These are phyloP conservation scores for Groenewaldozyma salmanticensis DNA, from an alignment of 805 yeast genomes.

Conservation along the genomic window DNA sequence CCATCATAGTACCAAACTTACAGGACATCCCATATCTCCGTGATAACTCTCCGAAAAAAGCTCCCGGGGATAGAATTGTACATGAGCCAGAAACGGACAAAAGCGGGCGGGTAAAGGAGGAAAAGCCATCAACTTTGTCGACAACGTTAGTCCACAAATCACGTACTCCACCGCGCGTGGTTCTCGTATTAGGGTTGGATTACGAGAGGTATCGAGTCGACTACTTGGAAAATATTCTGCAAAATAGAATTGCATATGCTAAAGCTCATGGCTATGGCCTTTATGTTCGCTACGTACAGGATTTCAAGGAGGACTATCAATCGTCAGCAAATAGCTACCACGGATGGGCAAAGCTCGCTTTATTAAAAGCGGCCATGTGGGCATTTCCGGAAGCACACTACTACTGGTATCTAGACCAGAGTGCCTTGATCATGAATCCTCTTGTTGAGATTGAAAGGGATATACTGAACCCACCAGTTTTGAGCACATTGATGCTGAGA, in stretches of 20 bases:
- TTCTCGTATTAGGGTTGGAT: constrained; percentile 77
- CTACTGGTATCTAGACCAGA: constrained; percentile 75
- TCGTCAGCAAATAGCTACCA: constrained; percentile 13
- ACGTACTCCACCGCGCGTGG: constrained; percentile 28
- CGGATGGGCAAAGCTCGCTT: constrained; percentile 54
- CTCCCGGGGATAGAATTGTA: constrained; percentile 22
- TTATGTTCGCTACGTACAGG: constrained; percentile 78
- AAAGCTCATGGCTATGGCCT: constrained; percentile 71
- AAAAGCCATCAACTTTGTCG: background rate
- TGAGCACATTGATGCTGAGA: constrained; percentile 54
- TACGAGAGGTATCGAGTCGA: constrained; percentile 57
- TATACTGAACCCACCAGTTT: constrained; percentile 47
- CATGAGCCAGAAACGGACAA: background rate
- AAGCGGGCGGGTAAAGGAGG: background rate
- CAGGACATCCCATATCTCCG: constrained; percentile 12
- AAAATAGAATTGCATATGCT: constrained; percentile 85
- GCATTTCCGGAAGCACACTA: constrained; percentile 88
- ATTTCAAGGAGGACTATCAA: constrained; percentile 36
- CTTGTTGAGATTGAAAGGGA: constrained; percentile 50
- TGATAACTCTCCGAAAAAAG: constrained; percentile 20
- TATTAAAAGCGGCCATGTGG: constrained; percentile 80
- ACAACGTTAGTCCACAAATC: constrained; percentile 1
- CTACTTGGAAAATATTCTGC: constrained; percentile 58
- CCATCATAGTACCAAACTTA: constrained; percentile 19
- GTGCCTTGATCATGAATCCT: constrained; percentile 66